Percentiles rank a stretch among this genome's conserved stretches.
phyloP scores from a whole-genome alignment of 75 land plant genomes.

The Adiantum capillusveneris region DNA sequence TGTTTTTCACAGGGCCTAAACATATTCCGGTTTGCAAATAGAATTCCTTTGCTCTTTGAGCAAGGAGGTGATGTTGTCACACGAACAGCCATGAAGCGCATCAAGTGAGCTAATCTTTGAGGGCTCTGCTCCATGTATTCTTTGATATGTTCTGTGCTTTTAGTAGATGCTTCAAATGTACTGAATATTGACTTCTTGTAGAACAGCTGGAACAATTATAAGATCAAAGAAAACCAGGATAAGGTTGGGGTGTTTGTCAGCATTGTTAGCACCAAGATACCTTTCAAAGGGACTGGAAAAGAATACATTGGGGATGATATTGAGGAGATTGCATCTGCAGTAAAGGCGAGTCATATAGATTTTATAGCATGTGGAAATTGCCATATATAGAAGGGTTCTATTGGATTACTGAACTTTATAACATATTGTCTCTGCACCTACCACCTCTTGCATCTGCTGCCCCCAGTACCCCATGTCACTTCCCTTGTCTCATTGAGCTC shows the following conservation, averaged over 20 bases:
- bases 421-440: no score
- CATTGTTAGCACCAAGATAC: conserved; percentile 97
- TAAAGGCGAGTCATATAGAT: no score
- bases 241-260: conserved; percentile 99
- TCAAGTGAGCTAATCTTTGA: conserved; percentile 48
- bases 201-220: conserved; percentile 87
- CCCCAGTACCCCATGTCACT: no score
- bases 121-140: neutral
- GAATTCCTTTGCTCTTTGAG: conserved; percentile 97
- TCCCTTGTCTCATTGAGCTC: no score
- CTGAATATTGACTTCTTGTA: neutral
- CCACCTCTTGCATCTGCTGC: no score
- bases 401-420: no score
- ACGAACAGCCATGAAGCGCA: conserved; percentile 87
- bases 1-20: conserved; percentile 61
- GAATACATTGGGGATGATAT: conserved; percentile 99
- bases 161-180: neutral
- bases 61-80: conserved; percentile 99
- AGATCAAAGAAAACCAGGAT: conserved; percentile 92
- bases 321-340: conserved; percentile 86
- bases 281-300: conserved; percentile 98
- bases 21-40: conserved; percentile 94
- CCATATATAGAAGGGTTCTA: no score
- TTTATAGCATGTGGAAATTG: no score
- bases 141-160: neutral